Percentiles rank a stretch among this genome's conserved stretches.
These are phyloP conservation scores for Ganoderma boninense DNA, from an alignment of 1,284 basidiomycete genomes.

Conservation along the genomic window DNA sequence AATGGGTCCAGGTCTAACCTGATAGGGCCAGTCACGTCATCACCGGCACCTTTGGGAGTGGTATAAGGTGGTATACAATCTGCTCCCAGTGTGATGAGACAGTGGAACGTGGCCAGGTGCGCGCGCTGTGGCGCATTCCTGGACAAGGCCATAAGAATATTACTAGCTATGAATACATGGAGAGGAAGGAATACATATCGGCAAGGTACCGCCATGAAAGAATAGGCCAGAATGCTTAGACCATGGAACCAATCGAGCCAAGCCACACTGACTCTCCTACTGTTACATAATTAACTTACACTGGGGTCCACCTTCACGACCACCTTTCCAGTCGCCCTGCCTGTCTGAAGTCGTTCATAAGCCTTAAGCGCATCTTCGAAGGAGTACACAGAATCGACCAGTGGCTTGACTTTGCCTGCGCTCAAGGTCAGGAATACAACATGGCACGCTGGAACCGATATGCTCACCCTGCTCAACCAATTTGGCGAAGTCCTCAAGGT, in stretches of 20 bases:
- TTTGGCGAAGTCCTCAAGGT: constrained; percentile 46
- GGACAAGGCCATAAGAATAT: not conserved
- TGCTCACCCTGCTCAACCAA: constrained; percentile 54
- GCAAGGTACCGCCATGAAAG: not conserved
- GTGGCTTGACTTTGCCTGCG: constrained; percentile 60
- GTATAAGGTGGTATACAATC: no score
- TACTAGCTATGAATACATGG: not conserved
- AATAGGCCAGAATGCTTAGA: not conserved
- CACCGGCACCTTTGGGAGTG: constrained; percentile 9
- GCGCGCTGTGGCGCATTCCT: not conserved
- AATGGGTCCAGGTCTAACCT: not conserved
- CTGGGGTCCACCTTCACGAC: constrained; percentile 45
- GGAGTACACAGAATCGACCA: constrained; percentile 66
- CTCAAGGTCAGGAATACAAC: not conserved
- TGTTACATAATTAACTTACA: constrained; percentile 18
- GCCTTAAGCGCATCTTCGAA: constrained; percentile 68
- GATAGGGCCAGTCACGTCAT: constrained; percentile 18
- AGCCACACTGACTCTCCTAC: not conserved
- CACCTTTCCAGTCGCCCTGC: constrained; percentile 70
- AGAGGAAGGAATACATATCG: not conserved
- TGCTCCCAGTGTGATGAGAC: not conserved
- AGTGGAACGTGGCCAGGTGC: not conserved
- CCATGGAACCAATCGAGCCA: not conserved
- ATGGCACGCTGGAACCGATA: not conserved
- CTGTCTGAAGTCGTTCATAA: constrained; percentile 65